Evolutionary conservation across 2,329 filamentous ascomycete genomes (phyloP).

Genomic region (Colletotrichum sp.): DNA sequence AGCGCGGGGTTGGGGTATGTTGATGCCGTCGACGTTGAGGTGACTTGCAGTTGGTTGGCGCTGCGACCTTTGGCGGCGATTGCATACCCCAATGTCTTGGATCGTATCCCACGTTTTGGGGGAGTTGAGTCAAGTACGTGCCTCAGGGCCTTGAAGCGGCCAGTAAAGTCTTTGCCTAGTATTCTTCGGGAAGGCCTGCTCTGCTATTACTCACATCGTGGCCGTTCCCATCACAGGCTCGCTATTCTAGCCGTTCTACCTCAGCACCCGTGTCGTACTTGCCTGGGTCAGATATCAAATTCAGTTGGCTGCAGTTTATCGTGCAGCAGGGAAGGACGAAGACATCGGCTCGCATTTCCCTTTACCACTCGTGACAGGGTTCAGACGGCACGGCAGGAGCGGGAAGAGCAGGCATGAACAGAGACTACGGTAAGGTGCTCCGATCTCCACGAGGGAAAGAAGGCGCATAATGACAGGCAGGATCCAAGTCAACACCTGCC

Average conservation of each 20-base stretch:
- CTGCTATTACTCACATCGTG: background rate
- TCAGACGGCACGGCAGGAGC: background rate
- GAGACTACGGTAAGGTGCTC: background rate
- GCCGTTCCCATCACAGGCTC: background rate
- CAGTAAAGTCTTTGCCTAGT: background rate
- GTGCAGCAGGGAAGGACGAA: background rate
- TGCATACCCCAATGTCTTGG: background rate
- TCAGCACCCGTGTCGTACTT: background rate
- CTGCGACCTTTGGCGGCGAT: background rate
- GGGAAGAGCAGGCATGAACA: background rate
- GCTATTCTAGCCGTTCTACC: accelerated
- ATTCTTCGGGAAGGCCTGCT: background rate
- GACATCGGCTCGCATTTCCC: background rate
- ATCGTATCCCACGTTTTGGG: background rate
- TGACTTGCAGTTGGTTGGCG: background rate
- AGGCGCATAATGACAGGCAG: background rate
- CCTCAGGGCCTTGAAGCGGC: background rate
- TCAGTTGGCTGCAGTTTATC: background rate
- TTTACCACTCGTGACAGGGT: background rate
- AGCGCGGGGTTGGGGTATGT: background rate
- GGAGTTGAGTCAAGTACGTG: background rate
- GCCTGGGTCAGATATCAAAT: background rate
- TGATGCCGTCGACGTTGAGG: background rate
- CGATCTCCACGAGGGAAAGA: background rate
- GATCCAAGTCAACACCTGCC: background rate